Conservation (phyloP, 2,329 filamentous ascomycete species). For the Escovopsis sp. region DNA sequence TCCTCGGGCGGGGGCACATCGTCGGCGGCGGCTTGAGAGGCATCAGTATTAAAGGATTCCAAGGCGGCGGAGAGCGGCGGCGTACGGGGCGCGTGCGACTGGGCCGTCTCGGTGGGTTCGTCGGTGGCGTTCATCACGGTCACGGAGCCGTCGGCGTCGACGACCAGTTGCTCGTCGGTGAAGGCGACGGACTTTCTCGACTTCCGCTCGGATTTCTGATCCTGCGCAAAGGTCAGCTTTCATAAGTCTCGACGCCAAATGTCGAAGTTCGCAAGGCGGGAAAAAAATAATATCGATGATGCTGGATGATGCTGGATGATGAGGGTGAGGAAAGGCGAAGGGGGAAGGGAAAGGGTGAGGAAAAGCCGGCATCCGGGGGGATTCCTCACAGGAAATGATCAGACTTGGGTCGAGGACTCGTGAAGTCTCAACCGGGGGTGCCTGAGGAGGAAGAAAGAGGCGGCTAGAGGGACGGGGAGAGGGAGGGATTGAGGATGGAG, state of each 20-base stretch:
- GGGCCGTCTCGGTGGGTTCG: constrained; percentile 65
- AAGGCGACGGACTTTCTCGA: constrained; percentile 90
- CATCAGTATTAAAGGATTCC: constrained; percentile 36
- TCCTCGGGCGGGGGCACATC: constrained; percentile 34
- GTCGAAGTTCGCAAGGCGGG: too few species aligned
- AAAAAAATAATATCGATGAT: too few species aligned
- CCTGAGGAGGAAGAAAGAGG: too few species aligned
- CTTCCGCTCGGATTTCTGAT: constrained; percentile 38
- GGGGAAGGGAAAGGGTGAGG: constrained; percentile 8
- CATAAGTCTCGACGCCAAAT: too few species aligned
- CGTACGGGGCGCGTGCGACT: constrained; percentile 61
- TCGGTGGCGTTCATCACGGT: constrained; percentile 58
- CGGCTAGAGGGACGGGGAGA: too few species aligned
- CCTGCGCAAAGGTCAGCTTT: constrained; percentile 10
- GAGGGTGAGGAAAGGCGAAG: too few species aligned
- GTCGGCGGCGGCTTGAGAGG: constrained; percentile 27
- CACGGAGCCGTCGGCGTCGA: constrained; percentile 79
- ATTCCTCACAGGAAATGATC: constrained; percentile 1
- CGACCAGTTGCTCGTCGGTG: constrained; percentile 71
- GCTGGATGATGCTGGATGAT: too few species aligned
- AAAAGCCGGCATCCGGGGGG: constrained; percentile 4
- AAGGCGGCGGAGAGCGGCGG: constrained; percentile 40
- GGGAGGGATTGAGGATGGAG: neutral
- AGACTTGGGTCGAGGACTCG: neutral
- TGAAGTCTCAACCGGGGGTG: neutral